Percentiles rank a stretch among this genome's conserved stretches.
Conservation (phyloP, 768 basidiomycete species). For the Hygrocybe coccinea region DNA sequence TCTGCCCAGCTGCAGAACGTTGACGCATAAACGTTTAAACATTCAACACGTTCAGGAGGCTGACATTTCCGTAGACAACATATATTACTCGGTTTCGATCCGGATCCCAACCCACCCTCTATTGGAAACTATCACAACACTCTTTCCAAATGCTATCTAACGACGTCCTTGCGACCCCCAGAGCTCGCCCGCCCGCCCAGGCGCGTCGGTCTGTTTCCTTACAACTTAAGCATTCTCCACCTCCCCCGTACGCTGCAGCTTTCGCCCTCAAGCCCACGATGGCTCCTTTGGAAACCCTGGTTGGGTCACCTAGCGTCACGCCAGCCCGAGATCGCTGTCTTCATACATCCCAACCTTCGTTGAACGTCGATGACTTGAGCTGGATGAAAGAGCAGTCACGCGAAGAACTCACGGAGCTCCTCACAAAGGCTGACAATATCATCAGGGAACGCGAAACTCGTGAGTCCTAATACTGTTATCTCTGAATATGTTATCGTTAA, state of each 20-base stretch:
- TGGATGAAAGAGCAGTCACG: conserved; percentile 65
- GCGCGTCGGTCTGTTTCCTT: conserved; percentile 45
- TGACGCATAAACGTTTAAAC: background rate
- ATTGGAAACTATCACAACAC: conserved; percentile 7
- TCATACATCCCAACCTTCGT: conserved; percentile 17
- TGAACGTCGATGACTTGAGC: conserved; percentile 13
- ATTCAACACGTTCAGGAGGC: background rate
- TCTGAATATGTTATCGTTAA: background rate
- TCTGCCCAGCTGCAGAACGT: background rate
- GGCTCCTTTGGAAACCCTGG: conserved; percentile 18
- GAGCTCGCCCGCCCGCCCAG: conserved; percentile 70
- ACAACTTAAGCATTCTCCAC: conserved; percentile 38
- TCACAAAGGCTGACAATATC: conserved; percentile 67
- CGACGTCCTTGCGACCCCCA: conserved; percentile 45
- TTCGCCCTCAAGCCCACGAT: background rate
- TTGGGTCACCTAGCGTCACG: conserved; percentile 34
- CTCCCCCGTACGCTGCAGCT: conserved; percentile 53
- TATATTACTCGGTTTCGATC: no score
- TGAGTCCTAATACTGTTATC: conserved; percentile 31
- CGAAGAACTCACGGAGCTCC: conserved; percentile 65
- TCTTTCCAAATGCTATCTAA: conserved; percentile 31
- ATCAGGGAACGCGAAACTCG: conserved; percentile 77
- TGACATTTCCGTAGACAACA: background rate
- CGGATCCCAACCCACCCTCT: background rate
- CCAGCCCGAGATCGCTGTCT: background rate